Base-by-base conservation (phyloP, 1,284 basidiomycete species). In the Cutaneotrichosporon mucoides region DNA sequence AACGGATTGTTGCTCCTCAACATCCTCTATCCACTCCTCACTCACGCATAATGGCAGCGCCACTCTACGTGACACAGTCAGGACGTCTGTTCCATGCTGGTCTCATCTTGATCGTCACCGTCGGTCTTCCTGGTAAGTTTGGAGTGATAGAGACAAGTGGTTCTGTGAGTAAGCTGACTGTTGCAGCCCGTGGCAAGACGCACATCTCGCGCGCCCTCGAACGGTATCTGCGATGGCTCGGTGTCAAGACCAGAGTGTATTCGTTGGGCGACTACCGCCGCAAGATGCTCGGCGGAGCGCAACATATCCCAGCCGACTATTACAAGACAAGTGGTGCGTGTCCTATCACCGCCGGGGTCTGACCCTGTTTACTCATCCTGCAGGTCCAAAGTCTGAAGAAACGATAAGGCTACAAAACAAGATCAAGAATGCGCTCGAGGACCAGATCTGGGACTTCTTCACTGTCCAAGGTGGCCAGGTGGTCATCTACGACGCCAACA, bases 401-500 rank as follows among this genome's bases (percentile, higher is more conserved):
- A 98, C 95, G 0, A 82, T 89, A 60, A 83, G 82, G 42, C 80
- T 99, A 38, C 82, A 94, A 45, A 81, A 84, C 63, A 83, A 81
- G 63, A 86, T 97, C 62, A 85, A 87, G 54, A 82, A 83, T 2
- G 90, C 88, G 12, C 89, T 96, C 66, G 92, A 98, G 77, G 83
- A 89, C 71, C 82, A 87, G 55, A 92, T 99, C 47, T 88, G 86
- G 84, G 86, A 92, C 62, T 96, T 90, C 78, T 99, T 96, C 79
- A 83, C 86, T 64, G 81, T 81, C 1, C 78, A 82, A 52, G 79
- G 81, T 3, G 94, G 94, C 0, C 95, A 99, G 76, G 94, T 99
- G 13, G 92, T 95, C 38, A 94, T 99, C 62, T 99, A 98, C 79
- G 96, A 99, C 74, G 96, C 96, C n/a, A 99, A 99, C 76, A 98